Percentiles rank a stretch among this genome's conserved stretches.
phyloP scores from a whole-genome alignment of 2,329 filamentous ascomycete genomes.

The Colletotrichum sp. region DNA sequence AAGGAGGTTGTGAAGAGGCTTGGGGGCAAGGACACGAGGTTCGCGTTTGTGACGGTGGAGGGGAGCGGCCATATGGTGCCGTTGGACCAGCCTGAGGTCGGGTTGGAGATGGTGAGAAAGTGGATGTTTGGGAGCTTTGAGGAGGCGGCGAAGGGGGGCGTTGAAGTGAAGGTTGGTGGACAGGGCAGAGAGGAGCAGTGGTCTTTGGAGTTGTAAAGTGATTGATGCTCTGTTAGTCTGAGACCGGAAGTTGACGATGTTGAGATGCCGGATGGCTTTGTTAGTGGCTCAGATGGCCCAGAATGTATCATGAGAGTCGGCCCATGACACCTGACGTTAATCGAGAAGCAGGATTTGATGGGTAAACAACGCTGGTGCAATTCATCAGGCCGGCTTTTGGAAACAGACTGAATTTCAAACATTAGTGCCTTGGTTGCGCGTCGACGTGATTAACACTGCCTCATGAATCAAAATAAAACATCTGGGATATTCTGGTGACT shows the following conservation, averaged over 20 bases:
- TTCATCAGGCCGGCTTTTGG: too few species aligned
- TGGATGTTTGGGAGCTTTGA: slow-evolving; percentile 19
- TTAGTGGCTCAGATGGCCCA: not conserved
- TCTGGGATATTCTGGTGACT: too few species aligned
- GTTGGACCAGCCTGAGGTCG: slow-evolving; percentile 21
- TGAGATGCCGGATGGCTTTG: not conserved
- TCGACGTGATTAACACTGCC: too few species aligned
- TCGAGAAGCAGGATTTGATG: too few species aligned
- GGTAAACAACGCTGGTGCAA: fast-evolving
- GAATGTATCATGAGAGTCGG: not conserved
- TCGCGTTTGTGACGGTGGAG: slow-evolving; percentile 34
- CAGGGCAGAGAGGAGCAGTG: not conserved
- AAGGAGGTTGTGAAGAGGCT: slow-evolving; percentile 8
- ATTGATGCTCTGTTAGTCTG: fast-evolving
- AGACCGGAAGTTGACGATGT: not conserved
- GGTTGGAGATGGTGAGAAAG: slow-evolving; percentile 20
- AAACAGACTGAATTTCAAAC: too few species aligned
- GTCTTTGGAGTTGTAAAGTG: not conserved
- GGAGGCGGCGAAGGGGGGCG: not conserved
- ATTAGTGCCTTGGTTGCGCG: too few species aligned
- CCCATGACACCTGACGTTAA: not conserved
- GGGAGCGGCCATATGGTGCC: slow-evolving; percentile 45
- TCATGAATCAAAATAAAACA: too few species aligned
- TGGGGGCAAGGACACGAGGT: not conserved
- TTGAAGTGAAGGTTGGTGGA: not conserved